Evolutionary conservation across 2,329 filamentous ascomycete species (phyloP).

Genomic region (Curvularia verruculosa): DNA sequence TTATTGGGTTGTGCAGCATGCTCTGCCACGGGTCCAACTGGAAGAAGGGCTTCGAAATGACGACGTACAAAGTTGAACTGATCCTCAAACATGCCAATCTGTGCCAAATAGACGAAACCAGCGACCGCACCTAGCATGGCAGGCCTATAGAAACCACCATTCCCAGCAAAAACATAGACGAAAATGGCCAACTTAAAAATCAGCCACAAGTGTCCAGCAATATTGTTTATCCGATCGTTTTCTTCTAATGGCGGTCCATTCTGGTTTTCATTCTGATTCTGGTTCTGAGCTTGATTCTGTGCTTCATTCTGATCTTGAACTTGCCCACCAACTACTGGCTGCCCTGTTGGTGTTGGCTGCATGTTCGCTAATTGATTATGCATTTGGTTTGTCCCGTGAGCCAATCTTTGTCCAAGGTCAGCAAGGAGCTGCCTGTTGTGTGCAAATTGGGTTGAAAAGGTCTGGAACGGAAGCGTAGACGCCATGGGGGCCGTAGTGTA

Average conservation of each 20-base stretch:
- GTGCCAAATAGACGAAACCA: conserved; percentile 50
- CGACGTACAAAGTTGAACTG: conserved; percentile 47
- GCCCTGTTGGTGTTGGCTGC: conserved; percentile 28
- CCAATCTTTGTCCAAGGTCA: conserved; percentile 40
- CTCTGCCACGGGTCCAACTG: conserved; percentile 29
- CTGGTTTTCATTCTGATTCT: conserved; percentile 13
- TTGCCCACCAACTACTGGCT: conserved; percentile 19
- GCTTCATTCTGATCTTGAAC: conserved; percentile 21
- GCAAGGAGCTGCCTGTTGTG: conserved; percentile 43
- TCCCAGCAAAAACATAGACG: conserved; percentile 62
- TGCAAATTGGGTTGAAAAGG: conserved; percentile 43
- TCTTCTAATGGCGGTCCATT: conserved; percentile 23
- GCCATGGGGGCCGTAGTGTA: conserved; percentile 43
- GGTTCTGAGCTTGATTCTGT: conserved; percentile 18
- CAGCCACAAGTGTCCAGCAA: conserved; percentile 59
- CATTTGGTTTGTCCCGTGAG: conserved; percentile 22
- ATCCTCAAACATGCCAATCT: conserved; percentile 51
- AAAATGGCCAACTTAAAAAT: conserved; percentile 64
- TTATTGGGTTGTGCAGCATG: conserved; percentile 18
- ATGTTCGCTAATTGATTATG: conserved; percentile 27
- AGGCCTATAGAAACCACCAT: conserved; percentile 51
- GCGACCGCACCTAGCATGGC: conserved; percentile 50
- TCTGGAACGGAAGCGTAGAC: conserved; percentile 36
- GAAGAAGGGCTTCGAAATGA: conserved; percentile 55
- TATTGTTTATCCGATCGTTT: conserved; percentile 34